phyloP scores from a whole-genome alignment of 257 asterid species.

The Misopates orontium region DNA sequence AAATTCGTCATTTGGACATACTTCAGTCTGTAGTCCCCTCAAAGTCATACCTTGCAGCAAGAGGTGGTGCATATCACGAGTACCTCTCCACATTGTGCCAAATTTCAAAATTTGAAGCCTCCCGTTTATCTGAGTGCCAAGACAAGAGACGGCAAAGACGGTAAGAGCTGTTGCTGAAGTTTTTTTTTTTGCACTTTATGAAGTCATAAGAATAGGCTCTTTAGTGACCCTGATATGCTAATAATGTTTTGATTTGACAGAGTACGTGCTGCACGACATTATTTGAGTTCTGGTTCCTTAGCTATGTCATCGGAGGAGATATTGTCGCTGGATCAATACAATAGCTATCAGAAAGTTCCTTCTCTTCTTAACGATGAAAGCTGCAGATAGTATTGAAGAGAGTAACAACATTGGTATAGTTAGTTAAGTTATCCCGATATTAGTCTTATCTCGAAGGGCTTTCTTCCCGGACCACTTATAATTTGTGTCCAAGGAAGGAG shows the following conservation, averaged over 20 bases:
- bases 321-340: conserved; percentile 51
- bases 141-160: conserved; percentile 54
- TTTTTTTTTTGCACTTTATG: conserved; percentile 18
- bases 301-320: conserved; percentile 67
- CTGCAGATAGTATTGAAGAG: conserved; percentile 25
- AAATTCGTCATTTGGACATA: conserved; percentile 37
- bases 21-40: conserved; percentile 62
- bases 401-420: conserved; percentile 20
- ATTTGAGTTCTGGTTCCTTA: conserved; percentile 67
- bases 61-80: conserved; percentile 72
- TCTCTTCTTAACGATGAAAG: conserved; percentile 23
- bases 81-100: conserved; percentile 76
- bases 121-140: conserved; percentile 44
- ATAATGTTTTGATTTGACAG: conserved; percentile 43
- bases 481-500: background rate
- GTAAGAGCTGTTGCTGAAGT: conserved; percentile 36
- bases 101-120: conserved; percentile 74
- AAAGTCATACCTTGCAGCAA: conserved; percentile 57
- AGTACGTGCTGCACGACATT: conserved; percentile 60
- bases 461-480: background rate
- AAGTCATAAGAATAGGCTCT: background rate
- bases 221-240: conserved; percentile 18
- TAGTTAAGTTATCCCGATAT: conserved; percentile 19
- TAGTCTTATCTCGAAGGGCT: background rate
- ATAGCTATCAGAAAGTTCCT: conserved; percentile 36